These are phyloP conservation scores for Trichomonas tenax DNA, from an alignment of 208 protist genomes.

Conservation along the genomic window DNA sequence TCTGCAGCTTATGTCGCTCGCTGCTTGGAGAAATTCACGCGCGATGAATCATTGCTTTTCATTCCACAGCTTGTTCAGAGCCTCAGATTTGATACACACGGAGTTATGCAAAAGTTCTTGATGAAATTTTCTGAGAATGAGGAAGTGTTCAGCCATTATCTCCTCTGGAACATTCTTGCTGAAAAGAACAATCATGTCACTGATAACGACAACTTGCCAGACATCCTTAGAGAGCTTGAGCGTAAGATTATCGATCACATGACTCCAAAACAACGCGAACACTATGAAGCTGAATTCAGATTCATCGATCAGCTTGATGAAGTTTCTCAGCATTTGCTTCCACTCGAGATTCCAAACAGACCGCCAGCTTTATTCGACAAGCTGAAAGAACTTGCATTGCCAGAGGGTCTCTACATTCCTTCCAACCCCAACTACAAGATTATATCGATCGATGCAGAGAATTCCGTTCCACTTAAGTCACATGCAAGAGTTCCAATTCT, in stretches of 20 bases:
- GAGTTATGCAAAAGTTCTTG: background rate
- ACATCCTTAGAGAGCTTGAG: background rate
- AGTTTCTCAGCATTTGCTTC: background rate
- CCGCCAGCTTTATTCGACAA: background rate
- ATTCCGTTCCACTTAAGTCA: background rate
- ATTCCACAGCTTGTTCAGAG: background rate
- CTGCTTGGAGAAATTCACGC: background rate
- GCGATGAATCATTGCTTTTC: background rate
- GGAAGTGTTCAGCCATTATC: background rate
- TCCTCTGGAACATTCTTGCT: background rate
- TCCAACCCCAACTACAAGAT: background rate
- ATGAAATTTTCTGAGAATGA: background rate
- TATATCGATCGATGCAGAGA: background rate
- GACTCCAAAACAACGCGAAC: background rate
- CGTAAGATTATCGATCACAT: background rate
- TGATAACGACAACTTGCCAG: background rate
- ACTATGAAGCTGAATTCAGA: background rate
- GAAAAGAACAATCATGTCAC: background rate
- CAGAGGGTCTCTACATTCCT: background rate
- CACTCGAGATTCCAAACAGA: background rate
- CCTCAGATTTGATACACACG: background rate
- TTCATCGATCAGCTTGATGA: background rate
- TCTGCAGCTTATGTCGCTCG: background rate
- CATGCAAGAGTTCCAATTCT: constrained; percentile 25
- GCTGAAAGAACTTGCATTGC: background rate